These are phyloP conservation scores for Hyparrhenia diplandra DNA, from an alignment of 176 grass and related monocot genomes.

Conservation along the genomic window DNA sequence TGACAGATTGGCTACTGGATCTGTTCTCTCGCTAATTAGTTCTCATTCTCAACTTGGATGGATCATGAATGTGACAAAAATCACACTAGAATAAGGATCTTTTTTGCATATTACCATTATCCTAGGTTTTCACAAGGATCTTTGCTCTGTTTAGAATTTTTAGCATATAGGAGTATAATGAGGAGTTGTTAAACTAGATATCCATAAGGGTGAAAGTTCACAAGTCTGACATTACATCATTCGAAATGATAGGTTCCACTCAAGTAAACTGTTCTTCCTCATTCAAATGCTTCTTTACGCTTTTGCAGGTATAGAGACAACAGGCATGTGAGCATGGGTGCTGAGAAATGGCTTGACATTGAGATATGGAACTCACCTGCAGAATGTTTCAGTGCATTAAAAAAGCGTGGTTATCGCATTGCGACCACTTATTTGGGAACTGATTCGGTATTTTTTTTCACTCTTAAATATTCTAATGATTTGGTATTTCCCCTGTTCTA, in stretches of 20 bases:
- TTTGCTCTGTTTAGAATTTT: not conserved
- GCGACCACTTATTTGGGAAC: slow-evolving; percentile 77
- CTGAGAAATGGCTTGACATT: slow-evolving; percentile 98
- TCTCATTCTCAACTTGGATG: not conserved
- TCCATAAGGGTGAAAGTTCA: not conserved
- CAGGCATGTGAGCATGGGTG: slow-evolving; percentile 98
- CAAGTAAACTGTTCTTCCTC: not conserved
- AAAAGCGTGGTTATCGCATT: slow-evolving; percentile 83
- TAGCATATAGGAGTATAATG: not conserved
- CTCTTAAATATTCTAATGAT: slow-evolving; percentile 13
- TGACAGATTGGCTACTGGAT: not conserved
- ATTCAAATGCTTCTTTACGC: not conserved
- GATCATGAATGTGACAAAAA: not conserved
- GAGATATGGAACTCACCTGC: slow-evolving; percentile 84
- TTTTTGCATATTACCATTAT: not conserved
- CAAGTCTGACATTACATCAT: slow-evolving; percentile 2
- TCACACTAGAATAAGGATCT: not conserved
- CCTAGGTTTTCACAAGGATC: not conserved
- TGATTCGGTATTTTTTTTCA: slow-evolving; percentile 56
- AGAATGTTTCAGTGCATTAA: slow-evolving; percentile 73
- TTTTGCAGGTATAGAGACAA: slow-evolving; percentile 87
- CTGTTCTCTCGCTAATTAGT: not conserved
- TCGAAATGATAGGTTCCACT: not conserved
- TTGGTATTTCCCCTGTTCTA: slow-evolving; percentile 33
- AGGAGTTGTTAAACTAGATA: not conserved